Percentiles rank a stretch among this genome's conserved stretches.
Evolutionary conservation across 495 filamentous ascomycete genomes (phyloP).

Genomic region (Trichoderma reesei): DNA sequence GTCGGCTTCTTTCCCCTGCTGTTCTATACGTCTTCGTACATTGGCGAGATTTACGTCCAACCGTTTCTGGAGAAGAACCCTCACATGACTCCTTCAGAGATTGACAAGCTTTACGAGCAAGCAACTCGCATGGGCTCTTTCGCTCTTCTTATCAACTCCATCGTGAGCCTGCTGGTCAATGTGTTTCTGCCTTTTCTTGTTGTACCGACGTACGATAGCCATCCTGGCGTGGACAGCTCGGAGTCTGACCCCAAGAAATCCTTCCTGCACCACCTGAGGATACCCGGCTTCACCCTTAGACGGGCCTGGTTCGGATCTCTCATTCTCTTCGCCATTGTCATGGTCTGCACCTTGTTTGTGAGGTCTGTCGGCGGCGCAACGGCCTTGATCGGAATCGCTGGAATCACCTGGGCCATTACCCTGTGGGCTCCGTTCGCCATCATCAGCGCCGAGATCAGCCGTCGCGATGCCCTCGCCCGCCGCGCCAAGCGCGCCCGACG

Average conservation of each 20-base stretch:
- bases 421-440: constrained; percentile 90
- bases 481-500: constrained; percentile 34
- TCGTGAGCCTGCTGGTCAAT: constrained; percentile 69
- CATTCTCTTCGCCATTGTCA: constrained; percentile 64
- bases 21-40: constrained; percentile 86
- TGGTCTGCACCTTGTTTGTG: constrained; percentile 75
- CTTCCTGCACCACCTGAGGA: constrained; percentile 50
- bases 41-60: constrained; percentile 81
- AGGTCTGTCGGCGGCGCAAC: constrained; percentile 55
- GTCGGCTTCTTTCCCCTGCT: constrained; percentile 93
- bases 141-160: constrained; percentile 77
- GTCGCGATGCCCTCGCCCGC: constrained; percentile 61
- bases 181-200: constrained; percentile 75
- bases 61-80: constrained; percentile 67
- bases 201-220: constrained; percentile 57
- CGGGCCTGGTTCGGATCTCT: constrained; percentile 78
- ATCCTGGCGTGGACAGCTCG: constrained; percentile 18
- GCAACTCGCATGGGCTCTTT: constrained; percentile 76
- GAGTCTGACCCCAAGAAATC: constrained; percentile 17
- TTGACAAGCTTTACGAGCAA: constrained; percentile 68
- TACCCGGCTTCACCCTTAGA: constrained; percentile 72
- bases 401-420: constrained; percentile 80
- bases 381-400: constrained; percentile 64
- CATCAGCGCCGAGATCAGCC: constrained; percentile 76
- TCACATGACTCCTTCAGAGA: constrained; percentile 59